phyloP scores from a whole-genome alignment of 2,329 filamentous ascomycete genomes.

The Arachnomyces sp. region DNA sequence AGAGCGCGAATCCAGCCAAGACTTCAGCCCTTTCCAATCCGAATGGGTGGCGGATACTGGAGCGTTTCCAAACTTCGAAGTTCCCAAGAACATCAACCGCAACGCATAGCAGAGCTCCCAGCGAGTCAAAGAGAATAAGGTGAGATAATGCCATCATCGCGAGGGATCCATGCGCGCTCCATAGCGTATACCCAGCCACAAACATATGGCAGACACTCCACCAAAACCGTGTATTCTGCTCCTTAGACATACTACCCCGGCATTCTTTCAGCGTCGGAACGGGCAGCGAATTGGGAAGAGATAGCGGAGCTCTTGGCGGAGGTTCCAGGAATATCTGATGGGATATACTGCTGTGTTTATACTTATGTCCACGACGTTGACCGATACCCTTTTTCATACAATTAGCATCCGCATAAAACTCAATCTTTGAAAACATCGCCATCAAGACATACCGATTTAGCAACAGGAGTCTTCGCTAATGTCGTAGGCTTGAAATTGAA shows the following conservation, averaged over 20 bases:
- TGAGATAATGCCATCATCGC: conserved; percentile 90
- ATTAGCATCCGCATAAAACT: conserved; percentile 14
- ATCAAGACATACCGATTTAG: conserved; percentile 59
- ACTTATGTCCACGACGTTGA: conserved; percentile 88
- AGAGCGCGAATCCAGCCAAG: conserved; percentile 90
- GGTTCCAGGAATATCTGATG: conserved; percentile 97
- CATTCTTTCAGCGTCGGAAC: conserved; percentile 85
- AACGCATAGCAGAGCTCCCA: conserved; percentile 85
- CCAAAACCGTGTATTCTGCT: conserved; percentile 72
- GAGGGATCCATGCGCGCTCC: conserved; percentile 75
- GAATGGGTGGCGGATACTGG: conserved; percentile 88
- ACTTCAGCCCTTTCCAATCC: conserved; percentile 87
- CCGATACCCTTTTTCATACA: conserved; percentile 62
- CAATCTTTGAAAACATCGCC: conserved; percentile 1
- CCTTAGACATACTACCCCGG: conserved; percentile 78
- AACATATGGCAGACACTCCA: conserved; percentile 88
- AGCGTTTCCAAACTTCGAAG: conserved; percentile 95
- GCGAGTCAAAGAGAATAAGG: conserved; percentile 88
- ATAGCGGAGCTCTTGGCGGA: conserved; percentile 72
- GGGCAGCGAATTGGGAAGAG: conserved; percentile 83
- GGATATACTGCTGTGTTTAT: conserved; percentile 93
- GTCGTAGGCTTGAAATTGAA: conserved; percentile 92
- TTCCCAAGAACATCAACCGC: conserved; percentile 89
- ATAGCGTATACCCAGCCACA: conserved; percentile 77
- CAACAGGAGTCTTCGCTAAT: conserved; percentile 63